Conservation (phyloP, 306 rosid genomes). For the Comarum palustre region DNA sequence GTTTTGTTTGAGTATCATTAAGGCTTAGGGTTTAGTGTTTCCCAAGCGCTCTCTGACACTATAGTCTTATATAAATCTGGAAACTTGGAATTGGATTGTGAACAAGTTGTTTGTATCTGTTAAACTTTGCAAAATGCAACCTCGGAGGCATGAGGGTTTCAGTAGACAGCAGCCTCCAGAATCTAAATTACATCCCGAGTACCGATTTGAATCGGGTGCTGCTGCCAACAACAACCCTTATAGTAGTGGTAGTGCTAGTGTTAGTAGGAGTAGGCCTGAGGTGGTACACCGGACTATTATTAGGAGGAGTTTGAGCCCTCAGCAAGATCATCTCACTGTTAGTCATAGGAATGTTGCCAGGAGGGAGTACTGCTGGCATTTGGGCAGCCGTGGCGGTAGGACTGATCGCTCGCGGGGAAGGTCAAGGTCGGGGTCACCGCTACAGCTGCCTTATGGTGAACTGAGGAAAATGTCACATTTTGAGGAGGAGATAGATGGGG, state of each 20-base stretch:
- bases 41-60: background rate
- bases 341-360: slow-evolving; percentile 42
- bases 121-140: slow-evolving; percentile 41
- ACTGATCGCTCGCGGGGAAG: slow-evolving; percentile 34
- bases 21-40: background rate
- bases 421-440: slow-evolving; percentile 57
- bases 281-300: slow-evolving; percentile 34
- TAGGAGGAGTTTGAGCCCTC: slow-evolving; percentile 59
- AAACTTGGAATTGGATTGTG: background rate
- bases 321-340: slow-evolving; percentile 33
- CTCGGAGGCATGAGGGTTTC: slow-evolving; percentile 50
- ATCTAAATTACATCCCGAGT: background rate
- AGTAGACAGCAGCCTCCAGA: slow-evolving; percentile 30
- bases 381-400: slow-evolving; percentile 49
- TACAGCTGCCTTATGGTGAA: slow-evolving; percentile 29
- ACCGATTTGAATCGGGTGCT: slow-evolving; percentile 35
- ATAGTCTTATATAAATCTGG: background rate
- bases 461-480: slow-evolving; percentile 44
- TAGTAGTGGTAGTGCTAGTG: slow-evolving; percentile 14
- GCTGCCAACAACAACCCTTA: slow-evolving; percentile 15
- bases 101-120: background rate
- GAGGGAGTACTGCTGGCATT: slow-evolving; percentile 53
- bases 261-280: slow-evolving; percentile 23
- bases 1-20: background rate
- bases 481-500: slow-evolving; percentile 35